phyloP scores from a whole-genome alignment of 805 yeast species.

The Candida sphagnicola region DNA sequence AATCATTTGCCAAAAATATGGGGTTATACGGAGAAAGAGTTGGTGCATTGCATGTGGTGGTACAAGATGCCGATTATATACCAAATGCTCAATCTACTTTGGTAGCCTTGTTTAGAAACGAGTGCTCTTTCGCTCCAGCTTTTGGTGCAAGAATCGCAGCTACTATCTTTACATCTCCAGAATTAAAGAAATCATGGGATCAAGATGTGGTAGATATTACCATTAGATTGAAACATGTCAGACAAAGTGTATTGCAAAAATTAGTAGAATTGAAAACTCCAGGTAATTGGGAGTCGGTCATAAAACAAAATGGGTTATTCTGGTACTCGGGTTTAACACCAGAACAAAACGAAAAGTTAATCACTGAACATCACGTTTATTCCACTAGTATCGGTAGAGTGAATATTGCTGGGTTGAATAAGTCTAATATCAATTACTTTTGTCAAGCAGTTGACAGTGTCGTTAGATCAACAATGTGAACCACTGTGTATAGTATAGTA shows the following conservation, averaged over 20 bases:
- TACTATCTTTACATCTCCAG: conserved; percentile 21
- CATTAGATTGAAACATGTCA: conserved; percentile 26
- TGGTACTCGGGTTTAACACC: conserved; percentile 40
- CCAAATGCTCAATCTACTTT: conserved; percentile 20
- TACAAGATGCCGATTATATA: conserved; percentile 13
- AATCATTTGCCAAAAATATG: conserved; percentile 40
- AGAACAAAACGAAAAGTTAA: conserved; percentile 29
- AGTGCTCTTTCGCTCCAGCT: conserved; percentile 45
- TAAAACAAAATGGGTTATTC: conserved; percentile 38
- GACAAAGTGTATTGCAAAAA: conserved; percentile 24
- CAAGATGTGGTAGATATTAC: conserved; percentile 29
- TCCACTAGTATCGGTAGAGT: conserved; percentile 38
- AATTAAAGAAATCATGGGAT: conserved; percentile 29
- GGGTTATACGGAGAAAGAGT: conserved; percentile 39
- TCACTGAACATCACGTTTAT: conserved; percentile 34
- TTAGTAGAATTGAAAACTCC: conserved; percentile 36
- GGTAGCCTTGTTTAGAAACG: conserved; percentile 32
- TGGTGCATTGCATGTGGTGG: conserved; percentile 33
- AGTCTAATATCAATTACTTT: conserved; percentile 33
- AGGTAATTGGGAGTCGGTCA: conserved; percentile 38
- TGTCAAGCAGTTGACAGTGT: conserved; percentile 34
- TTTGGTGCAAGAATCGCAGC: conserved; percentile 42
- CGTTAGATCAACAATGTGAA: conserved; percentile 17
- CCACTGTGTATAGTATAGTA: not conserved
- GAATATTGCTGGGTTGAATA: conserved; percentile 42